A percentile compares a stretch with the other conserved stretches of the same genome.
phyloP scores from a whole-genome alignment of 2,329 filamentous ascomycete species.

The Aspergillus udagawae region DNA sequence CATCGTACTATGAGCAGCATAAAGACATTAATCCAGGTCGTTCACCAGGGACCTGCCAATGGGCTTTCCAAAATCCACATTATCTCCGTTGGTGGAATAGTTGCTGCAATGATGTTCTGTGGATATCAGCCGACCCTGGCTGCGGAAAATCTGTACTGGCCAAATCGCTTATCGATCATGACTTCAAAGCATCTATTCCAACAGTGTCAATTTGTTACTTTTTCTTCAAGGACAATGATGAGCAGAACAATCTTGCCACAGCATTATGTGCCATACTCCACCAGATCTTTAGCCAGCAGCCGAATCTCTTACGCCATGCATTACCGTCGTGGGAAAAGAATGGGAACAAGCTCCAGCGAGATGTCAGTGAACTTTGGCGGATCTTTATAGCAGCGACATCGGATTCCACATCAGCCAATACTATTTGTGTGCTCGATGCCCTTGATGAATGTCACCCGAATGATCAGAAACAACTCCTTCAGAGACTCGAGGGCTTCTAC shows the following conservation, averaged over 20 bases:
- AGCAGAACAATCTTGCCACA: slow-evolving; percentile 24
- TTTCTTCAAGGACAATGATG: slow-evolving; percentile 38
- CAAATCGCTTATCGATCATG: slow-evolving; percentile 30
- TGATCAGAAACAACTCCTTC: slow-evolving; percentile 2
- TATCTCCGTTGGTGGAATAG: slow-evolving; percentile 25
- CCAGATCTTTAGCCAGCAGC: slow-evolving; percentile 30
- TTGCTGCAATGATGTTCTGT: slow-evolving; percentile 27
- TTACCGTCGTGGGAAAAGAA: slow-evolving; percentile 15
- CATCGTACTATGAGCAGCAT: slow-evolving; percentile 21
- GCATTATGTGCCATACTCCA: slow-evolving; percentile 37
- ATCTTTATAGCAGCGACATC: slow-evolving; percentile 9
- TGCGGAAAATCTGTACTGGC: slow-evolving; percentile 41
- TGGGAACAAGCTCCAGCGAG: slow-evolving; percentile 12
- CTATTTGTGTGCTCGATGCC: slow-evolving; percentile 15
- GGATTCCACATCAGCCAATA: slow-evolving; percentile 1
- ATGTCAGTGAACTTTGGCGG: slow-evolving; percentile 12
- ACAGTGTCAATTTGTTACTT: slow-evolving; percentile 30
- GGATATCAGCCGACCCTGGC: slow-evolving; percentile 39
- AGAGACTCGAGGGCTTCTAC: slow-evolving; percentile 4
- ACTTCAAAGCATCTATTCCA: slow-evolving; percentile 13
- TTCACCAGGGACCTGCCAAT: slow-evolving; percentile 29
- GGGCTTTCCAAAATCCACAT: slow-evolving; percentile 24
- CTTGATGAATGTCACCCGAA: slow-evolving; percentile 12
- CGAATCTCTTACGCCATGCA: slow-evolving; percentile 21
- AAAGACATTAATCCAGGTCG: slow-evolving; percentile 31